Percentiles rank a stretch among this genome's conserved stretches.
Evolutionary conservation across 768 basidiomycete species (phyloP).

Genomic region (Suillus discolor): DNA sequence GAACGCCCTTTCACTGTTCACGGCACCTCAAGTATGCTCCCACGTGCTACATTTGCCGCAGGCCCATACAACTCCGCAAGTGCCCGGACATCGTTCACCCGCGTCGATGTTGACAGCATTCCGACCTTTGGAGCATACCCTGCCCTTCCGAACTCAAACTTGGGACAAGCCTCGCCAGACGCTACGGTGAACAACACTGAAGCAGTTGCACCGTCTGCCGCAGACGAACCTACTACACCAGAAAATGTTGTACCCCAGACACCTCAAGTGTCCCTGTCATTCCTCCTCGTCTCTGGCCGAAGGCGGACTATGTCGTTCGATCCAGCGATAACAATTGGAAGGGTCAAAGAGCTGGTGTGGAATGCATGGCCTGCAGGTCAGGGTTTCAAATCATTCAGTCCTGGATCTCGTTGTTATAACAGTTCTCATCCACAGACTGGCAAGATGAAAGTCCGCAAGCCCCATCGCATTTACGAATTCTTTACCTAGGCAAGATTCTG

Average conservation of each 20-base stretch:
- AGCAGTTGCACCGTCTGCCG: slow-evolving; percentile 9
- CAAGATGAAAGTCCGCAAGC: slow-evolving; percentile 77
- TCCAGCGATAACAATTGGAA: slow-evolving; percentile 70
- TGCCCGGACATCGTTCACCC: slow-evolving; percentile 56
- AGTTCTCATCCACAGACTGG: slow-evolving; percentile 54
- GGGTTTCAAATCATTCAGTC: slow-evolving; percentile 15
- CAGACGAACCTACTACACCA: slow-evolving; percentile 11
- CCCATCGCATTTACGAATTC: slow-evolving; percentile 73
- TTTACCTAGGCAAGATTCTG: slow-evolving; percentile 79
- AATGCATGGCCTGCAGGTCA: slow-evolving; percentile 77
- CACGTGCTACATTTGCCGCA: neutral
- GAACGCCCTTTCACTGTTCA: slow-evolving; percentile 26
- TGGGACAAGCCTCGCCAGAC: neutral
- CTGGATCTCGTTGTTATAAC: neutral
- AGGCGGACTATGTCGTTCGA: slow-evolving; percentile 75
- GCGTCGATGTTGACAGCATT: slow-evolving; percentile 42
- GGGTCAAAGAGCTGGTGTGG: slow-evolving; percentile 85
- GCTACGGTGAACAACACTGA: slow-evolving; percentile 13
- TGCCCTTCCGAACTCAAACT: slow-evolving; percentile 13
- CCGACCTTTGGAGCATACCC: slow-evolving; percentile 25
- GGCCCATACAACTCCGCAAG: slow-evolving; percentile 40
- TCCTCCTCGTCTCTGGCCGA: slow-evolving; percentile 70
- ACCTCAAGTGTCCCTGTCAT: slow-evolving; percentile 67
- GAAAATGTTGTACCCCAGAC: slow-evolving; percentile 49
- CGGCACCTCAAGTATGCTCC: slow-evolving; percentile 10